phyloP scores from a whole-genome alignment of 306 rosid genomes.

The Oxytropis ochrocephala region DNA sequence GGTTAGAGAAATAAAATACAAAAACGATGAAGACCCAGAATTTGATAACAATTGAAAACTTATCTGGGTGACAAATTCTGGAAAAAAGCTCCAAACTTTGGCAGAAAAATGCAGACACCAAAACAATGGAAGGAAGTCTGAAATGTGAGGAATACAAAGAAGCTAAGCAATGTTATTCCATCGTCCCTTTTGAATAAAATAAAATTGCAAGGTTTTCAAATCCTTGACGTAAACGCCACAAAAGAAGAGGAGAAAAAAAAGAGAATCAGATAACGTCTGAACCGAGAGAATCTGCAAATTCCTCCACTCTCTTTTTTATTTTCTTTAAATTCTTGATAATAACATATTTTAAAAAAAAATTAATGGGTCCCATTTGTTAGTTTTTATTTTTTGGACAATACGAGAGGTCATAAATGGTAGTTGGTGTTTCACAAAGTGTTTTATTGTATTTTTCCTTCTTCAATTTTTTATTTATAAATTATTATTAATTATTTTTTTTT shows the following conservation, averaged over 20 bases:
- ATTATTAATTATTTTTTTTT: too few species aligned
- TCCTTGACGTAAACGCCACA: slow-evolving; percentile 65
- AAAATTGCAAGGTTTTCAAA: slow-evolving; percentile 15
- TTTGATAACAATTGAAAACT: slow-evolving; percentile 23
- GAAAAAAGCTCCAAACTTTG: slow-evolving; percentile 23
- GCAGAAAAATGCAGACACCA: slow-evolving; percentile 6
- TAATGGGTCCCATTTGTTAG: slow-evolving; percentile 26
- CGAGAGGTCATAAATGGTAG: not conserved
- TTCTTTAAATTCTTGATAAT: not conserved
- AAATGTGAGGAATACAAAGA: slow-evolving; percentile 28
- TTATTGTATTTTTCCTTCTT: slow-evolving; percentile 1
- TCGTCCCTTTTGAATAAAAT: not conserved
- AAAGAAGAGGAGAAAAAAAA: not conserved
- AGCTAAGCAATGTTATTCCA: slow-evolving; percentile 4
- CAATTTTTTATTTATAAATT: not conserved
- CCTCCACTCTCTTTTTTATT: not conserved
- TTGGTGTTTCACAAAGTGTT: slow-evolving; percentile 20
- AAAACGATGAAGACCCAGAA: not conserved
- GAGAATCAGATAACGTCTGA: slow-evolving; percentile 11
- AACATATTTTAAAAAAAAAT: not conserved
- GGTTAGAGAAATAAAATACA: not conserved
- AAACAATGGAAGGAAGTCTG: not conserved
- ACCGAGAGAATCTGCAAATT: slow-evolving; percentile 23
- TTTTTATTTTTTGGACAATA: not conserved
- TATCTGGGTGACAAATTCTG: slow-evolving; percentile 37